These are phyloP conservation scores for Fusarium armeniacum DNA, from an alignment of 2,329 filamentous ascomycete species.

Conservation along the genomic window DNA sequence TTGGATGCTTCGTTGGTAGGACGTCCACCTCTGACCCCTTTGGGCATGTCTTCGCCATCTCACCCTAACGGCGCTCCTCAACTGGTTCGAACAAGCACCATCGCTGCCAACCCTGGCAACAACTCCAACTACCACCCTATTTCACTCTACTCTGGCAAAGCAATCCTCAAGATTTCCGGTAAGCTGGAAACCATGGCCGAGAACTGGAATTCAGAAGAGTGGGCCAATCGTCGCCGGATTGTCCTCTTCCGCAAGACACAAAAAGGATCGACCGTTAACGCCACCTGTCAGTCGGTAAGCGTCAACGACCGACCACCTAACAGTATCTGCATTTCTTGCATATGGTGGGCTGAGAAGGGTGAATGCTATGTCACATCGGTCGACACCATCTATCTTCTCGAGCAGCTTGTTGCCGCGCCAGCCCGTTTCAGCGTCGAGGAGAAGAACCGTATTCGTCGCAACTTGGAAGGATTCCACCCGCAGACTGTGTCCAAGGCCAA, in stretches of 20 bases:
- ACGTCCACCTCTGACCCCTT: constrained; percentile 62
- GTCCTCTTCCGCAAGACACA: constrained; percentile 91
- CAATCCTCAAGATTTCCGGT: constrained; percentile 85
- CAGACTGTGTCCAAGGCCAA: constrained; percentile 95
- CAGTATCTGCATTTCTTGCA: constrained; percentile 96
- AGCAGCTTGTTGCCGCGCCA: constrained; percentile 82
- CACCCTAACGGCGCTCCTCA: constrained; percentile 57
- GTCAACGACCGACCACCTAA: constrained; percentile 84
- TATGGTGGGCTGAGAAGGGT: constrained; percentile 92
- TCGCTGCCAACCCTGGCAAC: constrained; percentile 56
- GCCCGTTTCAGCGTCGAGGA: constrained; percentile 94
- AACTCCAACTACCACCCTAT: constrained; percentile 79
- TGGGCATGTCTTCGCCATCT: constrained; percentile 62
- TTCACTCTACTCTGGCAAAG: constrained; percentile 85
- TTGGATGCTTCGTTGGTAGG: constrained; percentile 60
- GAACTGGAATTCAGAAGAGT: constrained; percentile 87
- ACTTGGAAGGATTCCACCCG: constrained; percentile 93
- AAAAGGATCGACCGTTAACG: constrained; percentile 82
- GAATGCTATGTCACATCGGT: constrained; percentile 97
- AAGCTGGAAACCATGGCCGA: constrained; percentile 87
- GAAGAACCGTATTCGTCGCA: constrained; percentile 97
- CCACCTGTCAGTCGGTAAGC: constrained; percentile 83
- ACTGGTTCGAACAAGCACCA: constrained; percentile 70
- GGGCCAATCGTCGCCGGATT: constrained; percentile 81
- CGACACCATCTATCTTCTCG: constrained; percentile 94